Evolutionary conservation across 257 asterid genomes (phyloP).

Genomic region (Lantana camara): DNA sequence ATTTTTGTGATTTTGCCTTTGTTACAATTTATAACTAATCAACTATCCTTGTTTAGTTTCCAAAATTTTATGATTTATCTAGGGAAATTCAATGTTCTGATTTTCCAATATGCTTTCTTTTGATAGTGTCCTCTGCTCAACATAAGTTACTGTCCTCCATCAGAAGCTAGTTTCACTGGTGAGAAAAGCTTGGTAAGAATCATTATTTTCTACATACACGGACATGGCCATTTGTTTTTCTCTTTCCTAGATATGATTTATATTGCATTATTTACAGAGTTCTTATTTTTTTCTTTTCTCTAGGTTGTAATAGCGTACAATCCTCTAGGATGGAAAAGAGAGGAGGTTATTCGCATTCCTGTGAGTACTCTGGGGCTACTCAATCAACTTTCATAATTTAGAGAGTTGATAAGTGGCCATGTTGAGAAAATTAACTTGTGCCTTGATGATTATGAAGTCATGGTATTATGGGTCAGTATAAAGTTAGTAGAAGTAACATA

Average conservation of each 20-base stretch:
- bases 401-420: constrained; percentile 12
- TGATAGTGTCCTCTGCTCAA: constrained; percentile 78
- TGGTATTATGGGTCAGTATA: constrained; percentile 11
- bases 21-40: background rate
- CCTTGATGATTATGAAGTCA: background rate
- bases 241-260: constrained; percentile 18
- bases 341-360: constrained; percentile 71
- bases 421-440: constrained; percentile 6
- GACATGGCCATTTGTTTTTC: constrained; percentile 5
- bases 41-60: background rate
- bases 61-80: constrained; percentile 17
- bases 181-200: constrained; percentile 61
- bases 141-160: constrained; percentile 73
- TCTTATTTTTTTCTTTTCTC: background rate
- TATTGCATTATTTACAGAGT: constrained; percentile 19
- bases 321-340: constrained; percentile 79
- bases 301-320: constrained; percentile 75
- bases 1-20: constrained; percentile 9
- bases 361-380: constrained; percentile 48
- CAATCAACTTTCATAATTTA: constrained; percentile 2
- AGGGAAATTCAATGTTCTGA: constrained; percentile 26
- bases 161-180: constrained; percentile 58
- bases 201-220: background rate
- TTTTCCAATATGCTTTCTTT: constrained; percentile 25
- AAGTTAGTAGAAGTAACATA: constrained; percentile 18